Evolutionary conservation across 2,329 filamentous ascomycete species (phyloP).

Genomic region (Xylaria multiplex): DNA sequence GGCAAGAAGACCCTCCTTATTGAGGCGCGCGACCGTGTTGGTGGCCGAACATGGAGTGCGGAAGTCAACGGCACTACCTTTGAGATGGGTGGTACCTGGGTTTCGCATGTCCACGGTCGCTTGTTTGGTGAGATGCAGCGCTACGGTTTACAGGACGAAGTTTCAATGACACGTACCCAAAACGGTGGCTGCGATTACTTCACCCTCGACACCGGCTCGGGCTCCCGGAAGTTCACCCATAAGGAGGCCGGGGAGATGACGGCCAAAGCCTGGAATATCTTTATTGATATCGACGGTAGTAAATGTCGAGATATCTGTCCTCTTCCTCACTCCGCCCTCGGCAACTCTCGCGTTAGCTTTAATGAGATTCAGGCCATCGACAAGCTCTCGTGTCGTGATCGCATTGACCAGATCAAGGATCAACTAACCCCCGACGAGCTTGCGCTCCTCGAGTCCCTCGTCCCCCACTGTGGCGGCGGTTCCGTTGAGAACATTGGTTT

Average conservation of each 20-base stretch:
- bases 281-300: conserved; percentile 3
- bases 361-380: not conserved
- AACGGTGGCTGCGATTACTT: too few species aligned
- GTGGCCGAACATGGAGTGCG: conserved; percentile 7
- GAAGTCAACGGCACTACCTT: not conserved
- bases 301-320: conserved; percentile 6
- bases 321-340: conserved; percentile 7
- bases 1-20: conserved; percentile 3
- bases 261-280: conserved; percentile 1
- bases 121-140: conserved; percentile 10
- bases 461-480: conserved; percentile 8
- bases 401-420: conserved; percentile 14
- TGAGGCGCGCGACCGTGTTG: conserved; percentile 16
- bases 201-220: conserved; percentile 1
- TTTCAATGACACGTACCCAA: not conserved
- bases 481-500: conserved; percentile 7
- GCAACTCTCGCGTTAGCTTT: not conserved
- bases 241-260: conserved; percentile 9
- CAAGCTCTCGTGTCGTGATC: conserved; percentile 8
- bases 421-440: conserved; percentile 6
- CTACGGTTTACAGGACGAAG: not conserved
- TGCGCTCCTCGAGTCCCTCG: conserved; percentile 1
- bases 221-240: conserved; percentile 7
- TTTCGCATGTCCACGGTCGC: not conserved
- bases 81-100: conserved; percentile 16